A percentile compares a stretch with the other conserved stretches of the same genome.
Evolutionary conservation across 805 yeast species (phyloP).

Genomic region (Zygosaccharomyces bailii): DNA sequence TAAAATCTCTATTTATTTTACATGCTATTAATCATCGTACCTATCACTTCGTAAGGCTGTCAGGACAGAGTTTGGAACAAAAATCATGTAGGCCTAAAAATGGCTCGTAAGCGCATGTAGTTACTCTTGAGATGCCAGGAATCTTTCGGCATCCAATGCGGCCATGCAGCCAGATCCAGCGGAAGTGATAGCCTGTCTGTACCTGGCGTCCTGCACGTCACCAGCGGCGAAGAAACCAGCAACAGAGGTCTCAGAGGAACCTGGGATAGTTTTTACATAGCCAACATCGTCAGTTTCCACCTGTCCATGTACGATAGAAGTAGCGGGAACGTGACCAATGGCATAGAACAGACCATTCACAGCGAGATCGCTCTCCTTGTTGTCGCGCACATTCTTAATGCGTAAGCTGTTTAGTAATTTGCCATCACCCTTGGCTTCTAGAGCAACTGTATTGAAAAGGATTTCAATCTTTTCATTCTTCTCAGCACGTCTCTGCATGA

Average conservation of each 20-base stretch:
- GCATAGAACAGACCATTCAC: constrained; percentile 96
- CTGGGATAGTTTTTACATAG: constrained; percentile 85
- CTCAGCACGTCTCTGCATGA: constrained; percentile 92
- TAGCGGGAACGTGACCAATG: constrained; percentile 96
- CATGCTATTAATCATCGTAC: background rate
- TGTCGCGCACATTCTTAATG: constrained; percentile 68
- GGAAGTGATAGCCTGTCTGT: constrained; percentile 98
- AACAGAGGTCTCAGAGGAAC: constrained; percentile 79
- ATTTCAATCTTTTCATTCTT: constrained; percentile 86
- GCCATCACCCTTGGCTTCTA: constrained; percentile 93
- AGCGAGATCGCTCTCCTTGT: constrained; percentile 61
- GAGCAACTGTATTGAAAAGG: constrained; percentile 77
- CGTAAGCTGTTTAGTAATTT: constrained; percentile 64
- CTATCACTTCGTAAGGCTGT: background rate
- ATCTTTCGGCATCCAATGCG: constrained; percentile 90
- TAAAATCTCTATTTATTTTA: background rate
- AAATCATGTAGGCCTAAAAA: background rate
- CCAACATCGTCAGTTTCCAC: constrained; percentile 83
- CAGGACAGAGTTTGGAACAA: background rate
- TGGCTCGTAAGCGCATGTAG: background rate
- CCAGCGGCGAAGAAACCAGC: constrained; percentile 97
- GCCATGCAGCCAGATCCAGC: constrained; percentile 99
- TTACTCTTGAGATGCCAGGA: constrained; percentile 57
- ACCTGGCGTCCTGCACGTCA: constrained; percentile 94
- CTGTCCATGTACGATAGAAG: constrained; percentile 72